These are phyloP conservation scores for Obelidium mucronatum DNA, from an alignment of 192 early-diverging fungal species.

Conservation along the genomic window DNA sequence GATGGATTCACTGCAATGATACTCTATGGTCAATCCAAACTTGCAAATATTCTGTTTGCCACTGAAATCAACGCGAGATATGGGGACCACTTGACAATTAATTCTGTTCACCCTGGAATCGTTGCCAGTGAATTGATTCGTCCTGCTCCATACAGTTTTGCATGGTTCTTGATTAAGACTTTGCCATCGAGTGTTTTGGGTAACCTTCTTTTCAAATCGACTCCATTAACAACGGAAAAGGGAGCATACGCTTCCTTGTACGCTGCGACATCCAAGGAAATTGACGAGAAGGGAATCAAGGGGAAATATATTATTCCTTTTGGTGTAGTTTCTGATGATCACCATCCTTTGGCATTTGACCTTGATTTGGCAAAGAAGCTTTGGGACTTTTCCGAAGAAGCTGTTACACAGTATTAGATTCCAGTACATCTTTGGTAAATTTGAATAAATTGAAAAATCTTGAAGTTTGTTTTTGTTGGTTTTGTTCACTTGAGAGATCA, in stretches of 20 bases:
- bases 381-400: slow-evolving; percentile 39
- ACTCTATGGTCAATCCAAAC: background rate
- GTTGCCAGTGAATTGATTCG: slow-evolving; percentile 58
- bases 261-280: slow-evolving; percentile 22
- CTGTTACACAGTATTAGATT: background rate
- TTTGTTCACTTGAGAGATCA: no score
- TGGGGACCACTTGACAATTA: slow-evolving; percentile 42
- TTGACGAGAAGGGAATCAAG: slow-evolving; percentile 33
- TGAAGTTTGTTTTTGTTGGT: no score
- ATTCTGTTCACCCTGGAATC: slow-evolving; percentile 60
- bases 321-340: slow-evolving; percentile 8
- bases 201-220: background rate
- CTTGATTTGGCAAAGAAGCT: slow-evolving; percentile 32
- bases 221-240: slow-evolving; percentile 18
- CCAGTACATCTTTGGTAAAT: no score
- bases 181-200: background rate
- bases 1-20: background rate
- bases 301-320: slow-evolving; percentile 35
- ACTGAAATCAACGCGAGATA: slow-evolving; percentile 22
- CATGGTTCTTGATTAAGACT: background rate
- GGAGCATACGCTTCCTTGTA: slow-evolving; percentile 35
- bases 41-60: slow-evolving; percentile 11
- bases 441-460: no score
- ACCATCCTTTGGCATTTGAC: slow-evolving; percentile 18
- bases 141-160: slow-evolving; percentile 27